Evolutionary conservation across 345 rosid species (phyloP), one percentile per base, ranked within the genome.

Genomic region (Boechera stricta): DNA sequence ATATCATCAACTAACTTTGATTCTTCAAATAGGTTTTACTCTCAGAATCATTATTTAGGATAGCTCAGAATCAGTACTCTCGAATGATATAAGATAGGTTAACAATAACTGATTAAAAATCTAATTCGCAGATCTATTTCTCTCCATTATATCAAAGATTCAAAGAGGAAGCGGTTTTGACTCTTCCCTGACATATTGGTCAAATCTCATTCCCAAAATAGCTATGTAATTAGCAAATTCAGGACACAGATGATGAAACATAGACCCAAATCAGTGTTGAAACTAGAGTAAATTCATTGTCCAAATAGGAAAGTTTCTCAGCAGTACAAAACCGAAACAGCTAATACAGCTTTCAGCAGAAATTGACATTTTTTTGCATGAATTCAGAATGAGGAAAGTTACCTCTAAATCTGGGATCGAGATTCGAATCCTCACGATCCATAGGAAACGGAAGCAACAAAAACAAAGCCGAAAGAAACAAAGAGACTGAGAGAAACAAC

Each of bases 401-500:
- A 92, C 98, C 94, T 86, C 81, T 82, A 72, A 86, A 89, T 71
- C 84, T 85, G 74, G 86, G 85, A 84, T 89, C 93, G 66, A 87
- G 93, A 89, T 85, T 87, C 81, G 87, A 87, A 83, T 80, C 79
- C 58, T 73, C 76, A 9, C 71, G 90, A 87, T 77, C 91, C 78
- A 85, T 59, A 35, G 70, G 81, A 79, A 89, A 87, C 16, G 97
- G 98, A 53, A 93, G 90, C 83, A 92, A 66, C 94, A 92, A 83
- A 77, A 92, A 92, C 79, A 89, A 69, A 75, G 96, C 96, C 29
- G 98, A 90, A 26, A 92, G 85, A 82, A 90, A 84, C 64, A 88
- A 81, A 9, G 90, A 83, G 9, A 82, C 79, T 11, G 97, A 89
- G 42, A 89, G 77, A 62, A 87, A 26, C 76, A 90, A 52, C 33